Conservation (phyloP, 164 flowering plant species). For the Stephania japonica region DNA sequence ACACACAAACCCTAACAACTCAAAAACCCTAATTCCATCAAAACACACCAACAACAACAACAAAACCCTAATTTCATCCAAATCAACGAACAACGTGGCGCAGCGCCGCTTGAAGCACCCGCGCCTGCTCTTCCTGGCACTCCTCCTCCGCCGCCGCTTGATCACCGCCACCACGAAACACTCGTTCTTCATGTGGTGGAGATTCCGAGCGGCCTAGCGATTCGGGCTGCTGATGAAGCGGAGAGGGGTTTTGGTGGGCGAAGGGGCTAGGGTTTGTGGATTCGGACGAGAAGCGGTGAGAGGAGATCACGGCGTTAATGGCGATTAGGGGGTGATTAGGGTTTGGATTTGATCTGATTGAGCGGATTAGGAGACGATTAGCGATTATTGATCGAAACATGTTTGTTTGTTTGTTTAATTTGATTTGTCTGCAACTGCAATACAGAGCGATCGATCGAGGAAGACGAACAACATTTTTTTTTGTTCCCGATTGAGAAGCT, state of each 20-base stretch:
- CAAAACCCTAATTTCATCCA: background rate
- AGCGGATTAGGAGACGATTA: constrained; percentile 10
- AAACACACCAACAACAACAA: background rate
- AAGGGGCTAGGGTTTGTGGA: constrained; percentile 13
- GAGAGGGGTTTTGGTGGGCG: constrained; percentile 12
- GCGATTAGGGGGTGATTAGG: constrained; percentile 4
- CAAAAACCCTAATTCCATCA: background rate
- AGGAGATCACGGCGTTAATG: background rate
- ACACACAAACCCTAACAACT: background rate
- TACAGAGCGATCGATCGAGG: background rate
- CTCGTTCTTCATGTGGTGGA: background rate
- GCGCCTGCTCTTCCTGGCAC: constrained; percentile 68
- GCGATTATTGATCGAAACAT: constrained; percentile 19
- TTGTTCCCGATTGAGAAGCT: background rate
- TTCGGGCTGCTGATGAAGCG: constrained; percentile 9
- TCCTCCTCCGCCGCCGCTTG: constrained; percentile 18
- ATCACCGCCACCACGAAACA: background rate
- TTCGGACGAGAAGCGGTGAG: constrained; percentile 20
- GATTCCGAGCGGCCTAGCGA: constrained; percentile 14
- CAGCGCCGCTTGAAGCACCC: constrained; percentile 79
- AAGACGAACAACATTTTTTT: background rate
- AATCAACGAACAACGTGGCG: constrained; percentile 40
- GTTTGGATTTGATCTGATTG: too few species aligned
- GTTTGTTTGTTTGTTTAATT: too few species aligned
- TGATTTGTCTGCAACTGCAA: background rate